Evolutionary conservation across 306 rosid species (phyloP).

Genomic region (Begonia peltatifolia): DNA sequence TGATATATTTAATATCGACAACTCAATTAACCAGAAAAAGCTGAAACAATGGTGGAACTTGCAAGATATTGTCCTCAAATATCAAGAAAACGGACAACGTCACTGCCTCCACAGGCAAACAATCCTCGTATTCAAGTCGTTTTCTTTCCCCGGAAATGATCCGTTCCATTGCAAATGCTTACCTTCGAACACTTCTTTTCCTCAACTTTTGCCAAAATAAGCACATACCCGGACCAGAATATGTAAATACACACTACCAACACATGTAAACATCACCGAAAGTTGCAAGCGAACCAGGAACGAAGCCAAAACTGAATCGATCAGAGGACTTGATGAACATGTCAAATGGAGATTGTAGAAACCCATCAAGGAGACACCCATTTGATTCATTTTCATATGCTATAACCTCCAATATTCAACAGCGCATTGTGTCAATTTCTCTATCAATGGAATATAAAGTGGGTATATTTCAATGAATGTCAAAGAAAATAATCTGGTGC

Average conservation of each 20-base stretch:
- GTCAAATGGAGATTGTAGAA: conserved; percentile 4
- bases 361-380: conserved; percentile 13
- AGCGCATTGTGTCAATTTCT: conserved; percentile 8
- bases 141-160: too few species aligned
- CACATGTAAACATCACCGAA: conserved; percentile 16
- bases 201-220: too few species aligned
- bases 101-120: too few species aligned
- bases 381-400: conserved; percentile 1
- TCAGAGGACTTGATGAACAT: conserved; percentile 17
- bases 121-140: too few species aligned
- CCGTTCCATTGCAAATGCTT: too few species aligned
- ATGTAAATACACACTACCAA: conserved; percentile 30
- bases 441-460: conserved; percentile 11
- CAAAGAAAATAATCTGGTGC: conserved; percentile 93
- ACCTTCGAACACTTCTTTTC: too few species aligned
- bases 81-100: too few species aligned
- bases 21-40: too few species aligned
- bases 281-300: conserved; percentile 27
- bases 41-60: too few species aligned
- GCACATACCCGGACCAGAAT: neutral
- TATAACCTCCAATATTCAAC: conserved; percentile 15
- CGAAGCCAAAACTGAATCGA: conserved; percentile 20
- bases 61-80: too few species aligned
- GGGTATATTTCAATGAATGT: conserved; percentile 9
- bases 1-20: too few species aligned